Base-by-base conservation (phyloP, 257 asterid genomes). In the Thymus mandschuricus region DNA sequence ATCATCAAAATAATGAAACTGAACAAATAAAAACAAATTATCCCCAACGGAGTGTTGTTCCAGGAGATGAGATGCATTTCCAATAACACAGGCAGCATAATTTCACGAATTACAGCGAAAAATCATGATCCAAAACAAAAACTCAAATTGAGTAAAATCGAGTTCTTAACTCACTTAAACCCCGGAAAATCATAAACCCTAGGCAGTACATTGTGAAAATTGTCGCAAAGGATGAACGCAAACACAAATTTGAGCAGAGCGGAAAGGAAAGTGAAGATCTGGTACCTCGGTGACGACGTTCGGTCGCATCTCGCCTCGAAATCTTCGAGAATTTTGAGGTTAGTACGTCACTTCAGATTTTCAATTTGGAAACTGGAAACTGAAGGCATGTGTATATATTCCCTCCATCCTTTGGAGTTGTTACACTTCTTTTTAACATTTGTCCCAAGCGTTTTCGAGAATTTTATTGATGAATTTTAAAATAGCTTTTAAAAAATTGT, bases 281-380 rank as follows among this genome's bases (percentile, higher is more conserved):
- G 60, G 74, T 75, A 92, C 97, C 97, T 89, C 97, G 68, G 97
- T 80, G 38, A 92, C 97, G 70, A 92, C 75, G 86, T 83, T 92
- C 29, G 97, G 71, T 85, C 97, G 85, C 97, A 92, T 92, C 68
- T 73, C 70, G 65, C 66, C 51, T 69, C 21, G 70, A 41, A 74
- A 79, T 83, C 82, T 83, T 76, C 83, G 79, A 74, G 86, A 60
- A 75, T 41, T 66, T 51, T 77, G 65, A 52, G 49, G 66, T 75
- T 64, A 63, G 59, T 43, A 62, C 38, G 69, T 28, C 21, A 63
- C 55, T 63, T 65, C 62, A 59, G 69, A 75, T 45, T 60, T 68
- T 44, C 74, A 44, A 45, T 38, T 75, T 51, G 62, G 31, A 61
- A 74, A 66, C 74, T 72, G 44, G 6, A 38, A 38, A 38, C 21